Base-by-base conservation (phyloP, 768 basidiomycete species). In the Hericium erinaceus region DNA sequence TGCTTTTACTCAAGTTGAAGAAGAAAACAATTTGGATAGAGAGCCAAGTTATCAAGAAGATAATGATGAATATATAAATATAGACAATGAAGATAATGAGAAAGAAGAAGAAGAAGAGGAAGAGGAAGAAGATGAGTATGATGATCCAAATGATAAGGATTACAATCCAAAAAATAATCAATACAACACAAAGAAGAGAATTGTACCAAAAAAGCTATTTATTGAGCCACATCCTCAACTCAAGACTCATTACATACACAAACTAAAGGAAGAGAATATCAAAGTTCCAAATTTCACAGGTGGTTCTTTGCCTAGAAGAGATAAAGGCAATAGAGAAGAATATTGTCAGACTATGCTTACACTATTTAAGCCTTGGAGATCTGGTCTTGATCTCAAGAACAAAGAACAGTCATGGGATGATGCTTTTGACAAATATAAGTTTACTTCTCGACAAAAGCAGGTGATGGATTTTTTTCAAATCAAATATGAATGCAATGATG, bases 401-500 rank as follows among this genome's bases (percentile, higher is more conserved):
- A 9, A 33, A 20, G 40, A 62, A 2, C 24, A 58, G 3, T 61
- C 57, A 7, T 73, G 68, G 69, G 64, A 63, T 57, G 58, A 65
- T 13, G 56, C 62, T 1, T 70, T 66, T 59, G 22, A 24, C 1
- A 10, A 33, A 0, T 54, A 68, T 50, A 41, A 22, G 0, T 71
- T 72, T 49, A 57, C 56, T n/a, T 6, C n/a, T 2, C 4, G 38
- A 33, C 57, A 67, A 16, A 0, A 48, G 3, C 22, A 60, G 15
- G 26, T 68, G 0, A 73, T 74, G 54, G 49, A 58, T 16, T 70
- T 71, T 54, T 66, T 73, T 28, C 66, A 73, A 57, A 38, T 75
- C 1, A 37, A 54, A 18, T 72, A 74, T 61, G 72, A 75, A 54
- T 74, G 73, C 54, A 52, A 69, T 7, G 71, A 75, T 66, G 67